phyloP scores from a whole-genome alignment of 108 stramenopile species.

The Cyclostephanos tholiformis region DNA sequence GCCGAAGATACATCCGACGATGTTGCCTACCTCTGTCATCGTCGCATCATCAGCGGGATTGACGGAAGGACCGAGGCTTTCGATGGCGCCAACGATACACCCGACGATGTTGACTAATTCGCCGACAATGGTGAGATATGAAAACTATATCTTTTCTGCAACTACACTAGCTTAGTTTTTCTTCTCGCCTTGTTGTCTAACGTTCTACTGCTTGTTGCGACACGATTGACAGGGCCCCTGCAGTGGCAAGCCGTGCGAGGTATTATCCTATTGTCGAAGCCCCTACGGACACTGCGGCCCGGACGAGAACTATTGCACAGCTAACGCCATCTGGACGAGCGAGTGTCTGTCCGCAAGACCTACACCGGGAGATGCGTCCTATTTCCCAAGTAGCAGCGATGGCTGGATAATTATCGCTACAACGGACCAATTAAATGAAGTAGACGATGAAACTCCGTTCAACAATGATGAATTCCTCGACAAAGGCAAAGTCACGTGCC shows the following conservation, averaged over 20 bases:
- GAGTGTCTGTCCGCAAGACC: conserved; percentile 21
- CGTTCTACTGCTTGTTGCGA: not conserved
- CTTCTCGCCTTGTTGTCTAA: not conserved
- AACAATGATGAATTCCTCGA: not conserved
- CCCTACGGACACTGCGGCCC: conserved; percentile 45
- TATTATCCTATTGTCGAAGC: conserved; percentile 27
- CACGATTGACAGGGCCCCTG: conserved; percentile 16
- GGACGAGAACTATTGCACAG: conserved; percentile 35
- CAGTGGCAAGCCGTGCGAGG: conserved; percentile 31
- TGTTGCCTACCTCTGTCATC: not conserved
- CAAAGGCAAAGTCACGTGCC: not conserved
- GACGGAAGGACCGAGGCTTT: not conserved
- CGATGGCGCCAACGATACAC: not conserved
- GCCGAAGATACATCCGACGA: not conserved
- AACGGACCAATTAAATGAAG: not conserved
- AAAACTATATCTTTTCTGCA: not conserved
- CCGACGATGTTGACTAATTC: conserved; percentile 4
- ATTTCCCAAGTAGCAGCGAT: not conserved
- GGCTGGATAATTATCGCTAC: not conserved
- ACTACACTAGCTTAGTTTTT: not conserved
- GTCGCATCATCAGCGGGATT: not conserved
- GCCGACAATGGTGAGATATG: conserved; percentile 12
- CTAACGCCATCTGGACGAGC: conserved; percentile 37
- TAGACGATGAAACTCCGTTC: not conserved
- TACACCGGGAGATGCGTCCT: not conserved